These are phyloP conservation scores for Chytriomyces sp. DNA, from an alignment of 192 early-diverging fungal species.

Conservation along the genomic window DNA sequence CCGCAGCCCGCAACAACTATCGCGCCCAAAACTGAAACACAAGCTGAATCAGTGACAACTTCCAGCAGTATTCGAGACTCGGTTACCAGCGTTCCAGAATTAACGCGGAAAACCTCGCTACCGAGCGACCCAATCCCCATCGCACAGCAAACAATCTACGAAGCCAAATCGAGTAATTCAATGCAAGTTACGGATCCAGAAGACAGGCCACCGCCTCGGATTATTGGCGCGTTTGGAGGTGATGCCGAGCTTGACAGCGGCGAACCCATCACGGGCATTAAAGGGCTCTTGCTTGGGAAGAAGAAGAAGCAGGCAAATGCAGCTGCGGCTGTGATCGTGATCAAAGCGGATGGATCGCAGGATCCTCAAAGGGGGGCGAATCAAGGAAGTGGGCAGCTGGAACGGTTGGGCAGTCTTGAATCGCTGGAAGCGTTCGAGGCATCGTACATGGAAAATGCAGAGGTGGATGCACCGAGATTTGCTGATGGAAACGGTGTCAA, in stretches of 20 bases:
- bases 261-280: background rate
- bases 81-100: too few relatives aligned
- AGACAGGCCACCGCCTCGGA: conserved; percentile 3
- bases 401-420: background rate
- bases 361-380: background rate
- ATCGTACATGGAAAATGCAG: background rate
- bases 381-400: background rate
- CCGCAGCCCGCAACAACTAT: too few relatives aligned
- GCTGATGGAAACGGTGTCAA: background rate
- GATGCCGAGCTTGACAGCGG: background rate
- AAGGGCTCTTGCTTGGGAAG: background rate
- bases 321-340: conserved; percentile 1
- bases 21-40: too few relatives aligned
- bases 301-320: background rate
- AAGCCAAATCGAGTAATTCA: too few relatives aligned
- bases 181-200: too few relatives aligned
- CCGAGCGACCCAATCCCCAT: too few relatives aligned
- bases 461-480: background rate
- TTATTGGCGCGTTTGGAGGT: conserved; percentile 25
- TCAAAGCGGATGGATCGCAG: background rate
- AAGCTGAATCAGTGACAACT: too few relatives aligned
- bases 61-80: too few relatives aligned
- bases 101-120: too few relatives aligned
- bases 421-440: conserved; percentile 10
- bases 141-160: too few relatives aligned